These are phyloP conservation scores for Hymenoscyphus repandus DNA, from an alignment of 2,329 filamentous ascomycete genomes.

Conservation along the genomic window DNA sequence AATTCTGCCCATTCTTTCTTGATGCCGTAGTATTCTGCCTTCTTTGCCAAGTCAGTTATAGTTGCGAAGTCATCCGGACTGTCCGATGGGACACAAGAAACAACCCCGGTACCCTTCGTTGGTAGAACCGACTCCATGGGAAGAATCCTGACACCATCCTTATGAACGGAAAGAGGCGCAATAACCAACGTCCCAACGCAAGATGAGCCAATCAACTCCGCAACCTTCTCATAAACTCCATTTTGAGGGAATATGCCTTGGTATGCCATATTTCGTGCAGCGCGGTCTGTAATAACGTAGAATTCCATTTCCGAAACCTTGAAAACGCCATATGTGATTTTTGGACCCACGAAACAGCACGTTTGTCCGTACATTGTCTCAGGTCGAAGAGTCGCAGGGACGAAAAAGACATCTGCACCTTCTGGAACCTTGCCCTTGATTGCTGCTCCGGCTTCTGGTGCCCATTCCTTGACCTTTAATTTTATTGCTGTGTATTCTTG, in stretches of 20 bases:
- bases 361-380: constrained; percentile 99
- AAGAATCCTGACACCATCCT: constrained; percentile 76
- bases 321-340: constrained; percentile 85
- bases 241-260: constrained; percentile 80
- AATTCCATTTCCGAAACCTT: constrained; percentile 73
- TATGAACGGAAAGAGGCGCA: constrained; percentile 83
- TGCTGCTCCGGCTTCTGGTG: constrained; percentile 64
- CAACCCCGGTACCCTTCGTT: constrained; percentile 93
- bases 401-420: constrained; percentile 76
- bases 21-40: constrained; percentile 93
- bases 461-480: constrained; percentile 86
- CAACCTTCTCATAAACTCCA: constrained; percentile 68
- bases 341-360: constrained; percentile 90
- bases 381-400: constrained; percentile 85
- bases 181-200: constrained; percentile 85
- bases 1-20: constrained; percentile 94
- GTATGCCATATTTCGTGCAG: constrained; percentile 92
- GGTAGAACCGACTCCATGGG: constrained; percentile 94
- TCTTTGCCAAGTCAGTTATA: constrained; percentile 81
- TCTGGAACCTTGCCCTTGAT: constrained; percentile 75
- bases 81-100: constrained; percentile 93
- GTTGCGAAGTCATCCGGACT: constrained; percentile 94
- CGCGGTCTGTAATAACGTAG: constrained; percentile 75
- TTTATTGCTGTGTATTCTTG: constrained; percentile 94
- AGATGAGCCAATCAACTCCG: constrained; percentile 70